Evolutionary conservation across 2,329 filamentous ascomycete genomes (phyloP).

Genomic region (Graphiopsis chlorocephala): DNA sequence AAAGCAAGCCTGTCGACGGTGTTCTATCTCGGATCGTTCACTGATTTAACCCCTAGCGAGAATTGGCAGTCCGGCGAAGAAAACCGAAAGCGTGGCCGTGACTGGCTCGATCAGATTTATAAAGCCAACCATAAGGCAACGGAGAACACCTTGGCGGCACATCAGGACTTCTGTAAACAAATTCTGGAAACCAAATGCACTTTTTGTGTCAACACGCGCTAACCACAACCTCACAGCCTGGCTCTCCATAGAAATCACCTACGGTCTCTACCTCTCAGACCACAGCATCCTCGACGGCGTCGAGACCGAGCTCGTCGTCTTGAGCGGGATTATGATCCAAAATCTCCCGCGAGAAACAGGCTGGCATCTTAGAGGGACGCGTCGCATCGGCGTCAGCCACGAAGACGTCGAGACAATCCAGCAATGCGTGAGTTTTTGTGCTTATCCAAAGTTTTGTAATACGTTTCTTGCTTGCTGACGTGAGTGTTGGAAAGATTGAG

Average conservation of each 20-base stretch:
- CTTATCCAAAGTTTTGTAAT: background rate
- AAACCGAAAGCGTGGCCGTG: constrained; percentile 52
- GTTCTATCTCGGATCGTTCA: background rate
- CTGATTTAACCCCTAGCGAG: constrained; percentile 34
- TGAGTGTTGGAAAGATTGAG: constrained; percentile 32
- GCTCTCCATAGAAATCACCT: constrained; percentile 56
- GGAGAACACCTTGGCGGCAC: constrained; percentile 41
- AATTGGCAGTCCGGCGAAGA: constrained; percentile 58
- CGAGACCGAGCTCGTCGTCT: constrained; percentile 55
- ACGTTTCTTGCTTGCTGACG: background rate
- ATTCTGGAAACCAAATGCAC: background rate
- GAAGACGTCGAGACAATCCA: constrained; percentile 45
- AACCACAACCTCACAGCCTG: constrained; percentile 36
- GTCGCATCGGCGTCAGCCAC: constrained; percentile 48
- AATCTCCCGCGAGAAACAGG: constrained; percentile 52
- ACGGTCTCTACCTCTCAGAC: constrained; percentile 58
- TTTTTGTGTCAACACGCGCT: background rate
- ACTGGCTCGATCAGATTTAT: constrained; percentile 59
- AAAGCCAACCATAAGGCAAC: constrained; percentile 46
- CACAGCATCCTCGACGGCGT: constrained; percentile 53
- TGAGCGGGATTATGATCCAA: constrained; percentile 58
- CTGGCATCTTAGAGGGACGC: constrained; percentile 55
- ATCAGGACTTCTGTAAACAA: constrained; percentile 44
- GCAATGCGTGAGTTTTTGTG: constrained; percentile 38
- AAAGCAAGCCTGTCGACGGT: background rate